phyloP scores from a whole-genome alignment of 164 flowering plant species.

The Vitis riparia region DNA sequence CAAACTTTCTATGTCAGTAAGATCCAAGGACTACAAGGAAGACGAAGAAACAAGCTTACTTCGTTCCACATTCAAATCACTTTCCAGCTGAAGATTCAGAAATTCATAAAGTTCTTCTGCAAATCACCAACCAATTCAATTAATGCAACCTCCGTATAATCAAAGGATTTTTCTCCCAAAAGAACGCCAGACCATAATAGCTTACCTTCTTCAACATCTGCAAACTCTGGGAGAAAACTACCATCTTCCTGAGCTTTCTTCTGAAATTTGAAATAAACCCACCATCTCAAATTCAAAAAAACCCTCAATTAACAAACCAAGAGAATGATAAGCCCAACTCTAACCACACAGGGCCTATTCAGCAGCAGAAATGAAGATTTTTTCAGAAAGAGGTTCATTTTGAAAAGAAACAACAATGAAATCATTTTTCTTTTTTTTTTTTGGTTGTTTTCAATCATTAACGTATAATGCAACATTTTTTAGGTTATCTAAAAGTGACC shows the following conservation, averaged over 20 bases:
- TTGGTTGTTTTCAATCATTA: too few relatives aligned
- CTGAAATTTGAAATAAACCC: slow-evolving; percentile 42
- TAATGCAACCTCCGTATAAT: not conserved
- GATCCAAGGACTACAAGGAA: not conserved
- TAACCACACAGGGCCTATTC: not conserved
- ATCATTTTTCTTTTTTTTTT: too few relatives aligned
- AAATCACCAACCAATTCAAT: slow-evolving; percentile 22
- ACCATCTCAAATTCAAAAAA: slow-evolving; percentile 6
- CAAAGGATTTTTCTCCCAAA: not conserved
- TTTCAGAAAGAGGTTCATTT: too few relatives aligned
- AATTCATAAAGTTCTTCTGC: slow-evolving; percentile 73
- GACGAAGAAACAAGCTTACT: slow-evolving; percentile 46
- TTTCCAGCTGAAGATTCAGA: slow-evolving; percentile 76
- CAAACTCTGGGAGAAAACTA: slow-evolving; percentile 74
- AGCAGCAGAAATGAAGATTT: too few relatives aligned
- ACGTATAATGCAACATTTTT: too few relatives aligned
- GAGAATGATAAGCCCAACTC: not conserved
- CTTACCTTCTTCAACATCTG: slow-evolving; percentile 89
- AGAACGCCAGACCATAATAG: slow-evolving; percentile 2
- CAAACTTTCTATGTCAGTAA: not conserved
- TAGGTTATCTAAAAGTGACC: too few relatives aligned
- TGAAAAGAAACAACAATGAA: too few relatives aligned
- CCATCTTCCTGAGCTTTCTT: slow-evolving; percentile 78
- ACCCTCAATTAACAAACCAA: not conserved
- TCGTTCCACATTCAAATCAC: slow-evolving; percentile 47